Evolutionary conservation across 257 asterid genomes (phyloP).

Genomic region (Nicotiana noctiflora): DNA sequence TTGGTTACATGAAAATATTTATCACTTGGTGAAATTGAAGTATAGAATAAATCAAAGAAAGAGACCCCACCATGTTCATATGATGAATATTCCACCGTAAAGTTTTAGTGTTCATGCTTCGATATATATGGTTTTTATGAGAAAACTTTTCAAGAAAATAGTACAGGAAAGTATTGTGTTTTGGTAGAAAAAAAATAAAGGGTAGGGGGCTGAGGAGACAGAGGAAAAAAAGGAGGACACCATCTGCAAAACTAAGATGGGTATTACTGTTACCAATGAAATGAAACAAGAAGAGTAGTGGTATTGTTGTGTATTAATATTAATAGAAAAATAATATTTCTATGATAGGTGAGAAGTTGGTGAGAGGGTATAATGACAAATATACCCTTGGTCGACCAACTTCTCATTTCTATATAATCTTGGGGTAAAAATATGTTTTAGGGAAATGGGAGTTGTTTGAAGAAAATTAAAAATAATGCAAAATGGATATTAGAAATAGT

Average conservation of each 20-base stretch:
- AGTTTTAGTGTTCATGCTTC: constrained; percentile 9
- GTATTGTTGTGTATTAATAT: background rate
- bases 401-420: too few species aligned
- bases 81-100: background rate
- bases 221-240: constrained; percentile 53
- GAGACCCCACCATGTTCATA: constrained; percentile 39
- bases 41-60: background rate
- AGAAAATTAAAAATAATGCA: too few species aligned
- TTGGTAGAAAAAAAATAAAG: constrained; percentile 11
- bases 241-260: constrained; percentile 47
- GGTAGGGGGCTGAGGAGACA: background rate
- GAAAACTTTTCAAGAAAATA: background rate
- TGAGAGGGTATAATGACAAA: too few species aligned
- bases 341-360: too few species aligned
- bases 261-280: constrained; percentile 56
- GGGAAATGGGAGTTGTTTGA: too few species aligned
- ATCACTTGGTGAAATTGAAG: background rate
- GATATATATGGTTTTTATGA: background rate
- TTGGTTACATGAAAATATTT: background rate
- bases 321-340: too few species aligned
- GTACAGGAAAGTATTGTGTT: background rate
- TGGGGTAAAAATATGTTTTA: too few species aligned
- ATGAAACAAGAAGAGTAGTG: constrained; percentile 24
- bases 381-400: too few species aligned
- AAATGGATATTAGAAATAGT: too few species aligned